A percentile compares a stretch with the other conserved stretches of the same genome.
Evolutionary conservation across 2,329 filamentous ascomycete species (phyloP).

Genomic region (Teratosphaeria destructans): DNA sequence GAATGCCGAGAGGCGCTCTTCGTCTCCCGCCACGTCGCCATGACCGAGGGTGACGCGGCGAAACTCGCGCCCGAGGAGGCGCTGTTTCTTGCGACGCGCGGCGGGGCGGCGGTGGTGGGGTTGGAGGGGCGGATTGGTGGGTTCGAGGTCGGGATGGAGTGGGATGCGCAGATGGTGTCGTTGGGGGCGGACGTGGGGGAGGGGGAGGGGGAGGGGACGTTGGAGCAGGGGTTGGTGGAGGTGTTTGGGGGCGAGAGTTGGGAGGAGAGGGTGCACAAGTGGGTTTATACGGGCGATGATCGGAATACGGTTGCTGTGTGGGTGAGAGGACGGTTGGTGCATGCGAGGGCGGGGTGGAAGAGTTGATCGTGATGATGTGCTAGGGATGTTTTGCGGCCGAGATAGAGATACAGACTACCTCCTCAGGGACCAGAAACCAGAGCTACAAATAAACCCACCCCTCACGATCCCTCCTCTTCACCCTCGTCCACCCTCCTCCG

Average conservation of each 20-base stretch:
- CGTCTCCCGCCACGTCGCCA: conserved; percentile 61
- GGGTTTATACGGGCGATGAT: conserved; percentile 90
- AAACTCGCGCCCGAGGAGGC: conserved; percentile 73
- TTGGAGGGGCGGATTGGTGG: conserved; percentile 61
- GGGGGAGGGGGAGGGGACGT: conserved; percentile 25
- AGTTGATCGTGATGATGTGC: no score
- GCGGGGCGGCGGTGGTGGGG: conserved; percentile 73
- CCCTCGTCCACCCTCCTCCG: not conserved
- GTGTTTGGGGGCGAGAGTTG: conserved; percentile 87
- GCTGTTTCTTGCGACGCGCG: conserved; percentile 75
- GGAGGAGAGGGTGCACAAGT: conserved; percentile 81
- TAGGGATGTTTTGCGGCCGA: no score
- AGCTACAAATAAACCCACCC: no score
- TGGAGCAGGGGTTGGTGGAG: conserved; percentile 56
- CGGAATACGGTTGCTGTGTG: conserved; percentile 81
- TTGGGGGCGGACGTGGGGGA: conserved; percentile 38
- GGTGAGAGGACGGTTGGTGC: conserved; percentile 76
- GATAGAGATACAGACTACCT: no score
- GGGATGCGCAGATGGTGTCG: conserved; percentile 77
- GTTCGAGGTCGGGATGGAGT: conserved; percentile 80
- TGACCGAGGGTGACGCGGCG: conserved; percentile 33
- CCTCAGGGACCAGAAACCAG: no score
- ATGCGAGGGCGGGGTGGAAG: conserved; percentile 34
- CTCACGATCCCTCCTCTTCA: no score
- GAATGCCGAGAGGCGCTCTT: conserved; percentile 72